Base-by-base conservation (phyloP, 2,329 filamentous ascomycete species). In the Claviceps purpurea region DNA sequence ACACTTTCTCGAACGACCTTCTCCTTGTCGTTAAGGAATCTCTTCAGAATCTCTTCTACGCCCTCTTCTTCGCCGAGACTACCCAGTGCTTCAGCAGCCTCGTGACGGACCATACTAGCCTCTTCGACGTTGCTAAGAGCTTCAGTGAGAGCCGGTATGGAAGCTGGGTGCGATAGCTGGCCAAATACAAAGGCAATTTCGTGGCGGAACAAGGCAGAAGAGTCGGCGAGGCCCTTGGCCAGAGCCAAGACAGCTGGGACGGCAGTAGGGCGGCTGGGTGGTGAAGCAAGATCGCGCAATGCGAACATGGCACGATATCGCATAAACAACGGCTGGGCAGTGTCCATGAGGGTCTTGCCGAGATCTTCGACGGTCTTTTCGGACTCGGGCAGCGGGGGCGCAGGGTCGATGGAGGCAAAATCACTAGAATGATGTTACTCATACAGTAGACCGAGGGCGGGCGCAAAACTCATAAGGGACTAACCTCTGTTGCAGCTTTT, bases 171-270 rank as follows among this genome's bases (percentile, higher is more conserved):
- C 52, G 87, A 89, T 50, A 98, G 76, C 68, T 98, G 93, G 52
- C 93, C 93, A 60, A 98, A 98, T 14, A 98, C 93, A 66, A 98
- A 98, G 14, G 93, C 93, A 58, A 98, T 89, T 67, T 98, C 93
- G 71, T 98, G 93, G 59, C 93, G 84, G 77, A 98, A 97, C 7
- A 98, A 81, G 5, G 90, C 90, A 48, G 90, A 96, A 18, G 82
- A 76, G 66, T 98, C 93, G 37, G 76, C 75, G 60, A 98, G 83
- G 16, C 93, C 93, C 64, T 83, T 84, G 46, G 93, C 89, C 47
- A 98, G 79, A 11, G 90, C 87, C 45, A 85, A 78, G 50, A 98
- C 79, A 18, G 93, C 91, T n/a, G 87, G 85, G 16, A 89, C 79
- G 6, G 91, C 90, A 2, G 90, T 95, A 2, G 89, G 87, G 44